A percentile compares a stretch with the other conserved stretches of the same genome.
phyloP scores from a whole-genome alignment of 768 basidiomycete genomes.

The Tricholoma hemisulphureum region DNA sequence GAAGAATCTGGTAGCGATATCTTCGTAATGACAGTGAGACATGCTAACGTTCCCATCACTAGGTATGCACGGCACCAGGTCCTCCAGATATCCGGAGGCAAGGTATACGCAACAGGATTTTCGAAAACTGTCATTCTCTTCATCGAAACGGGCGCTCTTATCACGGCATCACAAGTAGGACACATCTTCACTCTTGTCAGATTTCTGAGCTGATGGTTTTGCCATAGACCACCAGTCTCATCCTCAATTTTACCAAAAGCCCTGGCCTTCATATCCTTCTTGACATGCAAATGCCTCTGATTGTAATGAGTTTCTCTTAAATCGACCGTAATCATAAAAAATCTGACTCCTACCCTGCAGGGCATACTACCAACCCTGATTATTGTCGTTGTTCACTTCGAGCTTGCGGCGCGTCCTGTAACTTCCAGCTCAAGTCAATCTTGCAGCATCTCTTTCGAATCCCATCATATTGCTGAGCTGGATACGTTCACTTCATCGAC shows the following conservation, averaged over 20 bases:
- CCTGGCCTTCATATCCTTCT: background rate
- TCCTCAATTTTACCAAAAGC: background rate
- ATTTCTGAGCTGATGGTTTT: background rate
- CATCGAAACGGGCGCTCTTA: constrained; percentile 14
- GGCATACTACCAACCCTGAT: background rate
- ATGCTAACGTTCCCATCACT: background rate
- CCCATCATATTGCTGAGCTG: constrained; percentile 29
- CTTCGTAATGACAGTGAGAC: no score
- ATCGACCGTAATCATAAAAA: background rate
- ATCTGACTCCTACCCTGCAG: background rate
- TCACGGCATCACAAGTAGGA: constrained; percentile 8
- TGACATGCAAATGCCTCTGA: background rate
- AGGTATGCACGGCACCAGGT: constrained; percentile 12
- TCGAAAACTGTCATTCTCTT: constrained; percentile 9
- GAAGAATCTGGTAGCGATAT: constrained; percentile 1
- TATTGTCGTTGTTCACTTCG: background rate
- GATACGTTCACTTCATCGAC: background rate
- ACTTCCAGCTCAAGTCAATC: background rate
- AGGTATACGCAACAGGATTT: background rate
- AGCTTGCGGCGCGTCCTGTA: background rate
- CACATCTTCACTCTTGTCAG: background rate
- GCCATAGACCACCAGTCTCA: constrained; percentile 2
- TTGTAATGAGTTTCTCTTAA: background rate
- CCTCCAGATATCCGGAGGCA: background rate
- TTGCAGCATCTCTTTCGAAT: background rate